phyloP scores from a whole-genome alignment of 2,329 filamentous ascomycete genomes.

The Talaromyces albobiverticillius region DNA sequence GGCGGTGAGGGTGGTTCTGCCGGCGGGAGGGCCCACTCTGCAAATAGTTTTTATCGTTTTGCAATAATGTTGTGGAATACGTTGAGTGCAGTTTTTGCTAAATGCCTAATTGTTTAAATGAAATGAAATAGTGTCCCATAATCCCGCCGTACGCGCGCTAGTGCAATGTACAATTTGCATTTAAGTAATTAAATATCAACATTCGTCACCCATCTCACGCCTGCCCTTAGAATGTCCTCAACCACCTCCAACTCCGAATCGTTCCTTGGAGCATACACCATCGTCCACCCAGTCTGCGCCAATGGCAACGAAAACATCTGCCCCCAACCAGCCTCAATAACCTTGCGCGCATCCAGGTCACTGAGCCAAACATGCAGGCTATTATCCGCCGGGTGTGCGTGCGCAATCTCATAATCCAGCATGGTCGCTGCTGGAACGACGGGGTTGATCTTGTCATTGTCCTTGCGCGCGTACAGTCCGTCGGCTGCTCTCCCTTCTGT shows the following conservation, averaged over 20 bases:
- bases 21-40: too few species aligned
- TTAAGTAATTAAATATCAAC: conserved; percentile 5
- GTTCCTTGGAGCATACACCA: conserved; percentile 14
- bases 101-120: too few species aligned
- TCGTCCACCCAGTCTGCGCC: conserved; percentile 3
- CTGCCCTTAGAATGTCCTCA: conserved; percentile 8
- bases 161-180: too few species aligned
- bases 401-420: conserved; percentile 7
- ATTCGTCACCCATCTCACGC: conserved; percentile 9
- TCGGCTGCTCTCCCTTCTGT: conserved; percentile 9
- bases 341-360: conserved; percentile 7
- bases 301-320: conserved; percentile 8
- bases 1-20: too few species aligned
- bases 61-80: too few species aligned
- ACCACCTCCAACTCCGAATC: conserved; percentile 6
- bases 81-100: too few species aligned
- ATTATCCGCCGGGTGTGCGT: conserved; percentile 5
- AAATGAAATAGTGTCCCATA: too few species aligned
- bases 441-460: neutral
- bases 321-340: conserved; percentile 13
- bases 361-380: conserved; percentile 14
- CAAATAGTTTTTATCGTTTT: too few species aligned
- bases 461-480: conserved; percentile 10
- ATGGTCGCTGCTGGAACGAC: neutral
- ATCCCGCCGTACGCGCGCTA: too few species aligned